These are phyloP conservation scores for Coniochaeta sp. DNA, from an alignment of 2,329 filamentous ascomycete genomes.

Conservation along the genomic window DNA sequence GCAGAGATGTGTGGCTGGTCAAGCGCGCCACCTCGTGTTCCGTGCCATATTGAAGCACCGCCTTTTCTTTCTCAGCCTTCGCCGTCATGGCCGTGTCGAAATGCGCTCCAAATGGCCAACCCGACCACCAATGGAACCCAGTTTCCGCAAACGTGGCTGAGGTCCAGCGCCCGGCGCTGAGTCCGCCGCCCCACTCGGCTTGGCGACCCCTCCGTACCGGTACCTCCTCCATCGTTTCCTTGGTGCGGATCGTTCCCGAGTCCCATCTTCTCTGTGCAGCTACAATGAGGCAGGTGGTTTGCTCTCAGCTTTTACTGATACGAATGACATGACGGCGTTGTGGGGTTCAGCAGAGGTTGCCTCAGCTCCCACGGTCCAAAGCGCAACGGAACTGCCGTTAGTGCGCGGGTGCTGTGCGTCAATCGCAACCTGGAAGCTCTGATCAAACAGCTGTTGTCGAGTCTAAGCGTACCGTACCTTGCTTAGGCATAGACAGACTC, in stretches of 20 bases:
- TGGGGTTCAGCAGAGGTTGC: background rate
- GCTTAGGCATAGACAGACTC: no score
- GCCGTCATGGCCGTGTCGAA: no score
- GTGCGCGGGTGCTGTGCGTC: background rate
- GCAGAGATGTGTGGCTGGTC: background rate
- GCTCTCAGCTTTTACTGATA: no score
- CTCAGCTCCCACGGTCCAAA: background rate
- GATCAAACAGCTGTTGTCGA: background rate
- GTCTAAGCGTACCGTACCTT: background rate
- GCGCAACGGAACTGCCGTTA: background rate
- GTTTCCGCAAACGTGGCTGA: background rate
- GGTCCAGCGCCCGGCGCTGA: background rate
- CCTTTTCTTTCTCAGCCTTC: background rate
- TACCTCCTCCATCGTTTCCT: background rate
- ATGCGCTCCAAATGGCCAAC: background rate
- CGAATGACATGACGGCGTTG: background rate
- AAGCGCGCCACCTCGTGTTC: background rate
- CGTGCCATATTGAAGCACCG: background rate
- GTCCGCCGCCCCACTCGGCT: background rate
- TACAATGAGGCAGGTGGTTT: no score
- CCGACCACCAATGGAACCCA: background rate
- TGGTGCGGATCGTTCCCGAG: background rate
- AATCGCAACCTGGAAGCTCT: background rate
- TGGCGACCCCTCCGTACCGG: background rate
- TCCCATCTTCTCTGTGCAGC: background rate